A percentile compares a stretch with the other conserved stretches of the same genome.
phyloP scores from a whole-genome alignment of 768 basidiomycete genomes.

The Mycena indigotica region DNA sequence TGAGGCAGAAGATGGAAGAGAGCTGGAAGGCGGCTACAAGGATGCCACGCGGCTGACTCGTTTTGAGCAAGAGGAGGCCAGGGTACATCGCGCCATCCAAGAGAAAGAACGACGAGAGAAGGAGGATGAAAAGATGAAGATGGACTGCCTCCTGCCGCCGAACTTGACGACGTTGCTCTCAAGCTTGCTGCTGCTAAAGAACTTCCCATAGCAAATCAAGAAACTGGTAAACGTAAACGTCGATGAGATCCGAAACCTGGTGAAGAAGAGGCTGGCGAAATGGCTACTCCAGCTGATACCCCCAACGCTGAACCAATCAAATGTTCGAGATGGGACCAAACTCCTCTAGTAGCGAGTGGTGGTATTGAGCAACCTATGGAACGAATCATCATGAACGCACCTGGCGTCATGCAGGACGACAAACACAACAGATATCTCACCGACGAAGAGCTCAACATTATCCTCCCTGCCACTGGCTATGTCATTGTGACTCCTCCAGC shows the following conservation, averaged over 20 bases:
- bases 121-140: slow-evolving; percentile 88
- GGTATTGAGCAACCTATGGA: slow-evolving; percentile 63
- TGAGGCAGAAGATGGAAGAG: too few relatives aligned
- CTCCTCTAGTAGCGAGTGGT: slow-evolving; percentile 73
- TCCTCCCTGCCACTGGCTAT: slow-evolving; percentile 86
- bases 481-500: slow-evolving; percentile 89
- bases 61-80: slow-evolving; percentile 89
- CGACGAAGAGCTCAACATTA: slow-evolving; percentile 93
- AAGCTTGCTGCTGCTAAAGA: too few relatives aligned
- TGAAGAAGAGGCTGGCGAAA: too few relatives aligned
- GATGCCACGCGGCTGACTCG: slow-evolving; percentile 90
- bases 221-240: slow-evolving; percentile 69
- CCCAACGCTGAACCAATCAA: slow-evolving; percentile 80
- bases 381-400: slow-evolving; percentile 88
- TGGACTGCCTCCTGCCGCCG: slow-evolving; percentile 83
- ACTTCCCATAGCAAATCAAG: too few relatives aligned
- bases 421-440: slow-evolving; percentile 90
- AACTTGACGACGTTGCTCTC: slow-evolving; percentile 72
- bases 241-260: slow-evolving; percentile 73
- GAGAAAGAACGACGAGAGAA: slow-evolving; percentile 77
- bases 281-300: slow-evolving; percentile 69
- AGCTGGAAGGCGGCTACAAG: slow-evolving; percentile 91
- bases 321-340: slow-evolving; percentile 96
- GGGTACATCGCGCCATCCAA: slow-evolving; percentile 80
- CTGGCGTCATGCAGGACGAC: slow-evolving; percentile 90